These are phyloP conservation scores for Cyclotella kingstonii DNA, from an alignment of 108 stramenopile genomes.

Conservation along the genomic window DNA sequence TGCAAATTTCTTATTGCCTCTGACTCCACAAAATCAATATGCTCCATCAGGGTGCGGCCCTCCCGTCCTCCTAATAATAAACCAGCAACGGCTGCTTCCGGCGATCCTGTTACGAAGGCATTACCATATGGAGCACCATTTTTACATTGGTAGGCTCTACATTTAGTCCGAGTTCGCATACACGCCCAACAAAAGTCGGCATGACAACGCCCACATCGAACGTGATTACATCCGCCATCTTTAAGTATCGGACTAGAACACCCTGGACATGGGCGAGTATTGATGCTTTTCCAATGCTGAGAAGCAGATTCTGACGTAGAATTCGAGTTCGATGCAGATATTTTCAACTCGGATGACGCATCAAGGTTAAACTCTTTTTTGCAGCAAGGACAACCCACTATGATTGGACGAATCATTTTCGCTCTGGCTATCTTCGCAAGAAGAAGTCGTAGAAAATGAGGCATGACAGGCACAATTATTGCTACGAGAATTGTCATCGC, in stretches of 20 bases:
- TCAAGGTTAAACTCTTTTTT: constrained; percentile 50
- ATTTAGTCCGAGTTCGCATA: constrained; percentile 48
- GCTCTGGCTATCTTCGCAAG: constrained; percentile 34
- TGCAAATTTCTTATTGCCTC: constrained; percentile 13
- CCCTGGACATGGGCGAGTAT: constrained; percentile 39
- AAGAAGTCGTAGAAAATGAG: constrained; percentile 22
- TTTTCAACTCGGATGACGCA: constrained; percentile 40
- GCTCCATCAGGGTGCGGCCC: constrained; percentile 29
- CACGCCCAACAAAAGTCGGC: constrained; percentile 71
- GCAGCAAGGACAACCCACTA: constrained; percentile 67
- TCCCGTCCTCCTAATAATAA: constrained; percentile 12
- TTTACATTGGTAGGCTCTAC: constrained; percentile 48
- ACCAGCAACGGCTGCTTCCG: constrained; percentile 12
- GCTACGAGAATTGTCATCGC: constrained; percentile 25
- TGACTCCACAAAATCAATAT: constrained; percentile 21
- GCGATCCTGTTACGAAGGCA: constrained; percentile 35
- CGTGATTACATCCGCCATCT: constrained; percentile 50
- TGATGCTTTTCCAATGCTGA: constrained; percentile 44
- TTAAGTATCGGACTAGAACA: constrained; percentile 44
- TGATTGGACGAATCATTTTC: constrained; percentile 44
- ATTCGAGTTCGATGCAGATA: constrained; percentile 4
- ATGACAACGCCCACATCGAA: constrained; percentile 50
- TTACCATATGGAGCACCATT: constrained; percentile 64
- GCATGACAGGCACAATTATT: constrained; percentile 26
- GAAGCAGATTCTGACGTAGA: constrained; percentile 44